Evolutionary conservation across 1,284 basidiomycete genomes (phyloP), one percentile per base, ranked within the genome.

Genomic region (Irpex sp.): DNA sequence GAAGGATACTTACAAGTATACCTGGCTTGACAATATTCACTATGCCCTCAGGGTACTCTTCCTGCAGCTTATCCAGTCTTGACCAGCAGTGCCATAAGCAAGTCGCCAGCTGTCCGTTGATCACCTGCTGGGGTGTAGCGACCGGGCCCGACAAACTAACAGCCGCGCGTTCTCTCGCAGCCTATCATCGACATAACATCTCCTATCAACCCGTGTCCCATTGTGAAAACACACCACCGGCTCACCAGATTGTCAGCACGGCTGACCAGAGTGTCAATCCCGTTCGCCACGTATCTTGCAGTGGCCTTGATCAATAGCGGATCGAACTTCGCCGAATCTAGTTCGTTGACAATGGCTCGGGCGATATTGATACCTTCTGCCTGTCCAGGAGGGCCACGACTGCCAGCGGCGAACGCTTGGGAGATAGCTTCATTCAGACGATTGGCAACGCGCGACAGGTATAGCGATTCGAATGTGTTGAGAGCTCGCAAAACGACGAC

Each of bases 251-350:
- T 77, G 59, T 96, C 93, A 4, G 85, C 75, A 59, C 87, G 81
- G 2, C 80, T 79, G 13, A 87, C 71, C 67, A 94, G 80, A 67
- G 81, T 81, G 31, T 93, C 91, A 52, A 97, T 71, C 54, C 87
- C 86, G 13, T 84, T 79, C 11, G 80, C 81, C 0, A 85, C 87
- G 71, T 87, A 89, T 69, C 88, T 88, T 3, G 94, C 93, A 3
- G 96, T 88, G 1, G 86, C 84, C 62, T 84, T 83, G 5, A 94
- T 86, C 6, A 98, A 80, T 36, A 98, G 73, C 0, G 96, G 96
- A 75, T 98, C 96, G 73, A 97, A 98, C 62, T 91, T 86, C 2
- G 94, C 95, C 1, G 93, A 87, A 74, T 98, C 96, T 2, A 98
- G 83, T 73, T 97, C 96, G 73, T 98, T 98, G 15, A 87, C 85